A percentile compares a stretch with the other conserved stretches of the same genome.
These are phyloP conservation scores for Mucor mucedo DNA, from an alignment of 371 early-diverging fungal genomes.

Conservation along the genomic window DNA sequence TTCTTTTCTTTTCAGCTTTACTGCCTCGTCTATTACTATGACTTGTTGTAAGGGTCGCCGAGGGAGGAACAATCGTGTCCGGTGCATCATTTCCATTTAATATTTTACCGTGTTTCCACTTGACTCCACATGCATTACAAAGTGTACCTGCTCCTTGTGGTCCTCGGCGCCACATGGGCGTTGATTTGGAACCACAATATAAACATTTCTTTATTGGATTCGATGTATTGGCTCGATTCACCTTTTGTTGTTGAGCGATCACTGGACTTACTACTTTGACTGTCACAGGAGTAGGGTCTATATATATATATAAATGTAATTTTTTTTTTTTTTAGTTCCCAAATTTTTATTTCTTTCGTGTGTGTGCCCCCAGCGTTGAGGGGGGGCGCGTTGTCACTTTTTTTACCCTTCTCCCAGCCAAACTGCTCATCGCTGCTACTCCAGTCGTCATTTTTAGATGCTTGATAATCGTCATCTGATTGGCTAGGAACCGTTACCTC, in stretches of 20 bases:
- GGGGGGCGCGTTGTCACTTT: too few relatives aligned
- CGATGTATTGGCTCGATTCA: neutral
- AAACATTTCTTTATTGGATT: constrained; percentile 56
- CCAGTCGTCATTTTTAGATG: constrained; percentile 17
- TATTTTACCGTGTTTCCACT: constrained; percentile 82
- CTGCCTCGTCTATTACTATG: constrained; percentile 18
- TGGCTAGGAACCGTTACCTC: constrained; percentile 14
- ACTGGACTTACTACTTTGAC: neutral
- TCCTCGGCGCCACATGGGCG: constrained; percentile 93
- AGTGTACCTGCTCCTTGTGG: constrained; percentile 80
- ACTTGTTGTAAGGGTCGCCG: constrained; percentile 1
- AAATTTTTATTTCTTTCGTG: too few relatives aligned
- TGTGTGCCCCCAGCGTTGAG: too few relatives aligned
- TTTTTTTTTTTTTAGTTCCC: neutral
- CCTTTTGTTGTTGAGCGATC: neutral
- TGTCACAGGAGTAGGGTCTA: neutral
- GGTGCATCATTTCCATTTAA: constrained; percentile 22
- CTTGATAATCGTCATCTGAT: constrained; percentile 20
- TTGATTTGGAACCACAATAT: constrained; percentile 82
- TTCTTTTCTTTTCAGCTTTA: constrained; percentile 13
- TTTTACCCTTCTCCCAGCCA: constrained; percentile 32
- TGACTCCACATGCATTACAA: constrained; percentile 93
- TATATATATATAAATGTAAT: too few relatives aligned
- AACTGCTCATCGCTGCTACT: constrained; percentile 27
- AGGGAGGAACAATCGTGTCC: neutral